These are phyloP conservation scores for Bodo saltans DNA, from an alignment of 78 protist species.

Conservation along the genomic window DNA sequence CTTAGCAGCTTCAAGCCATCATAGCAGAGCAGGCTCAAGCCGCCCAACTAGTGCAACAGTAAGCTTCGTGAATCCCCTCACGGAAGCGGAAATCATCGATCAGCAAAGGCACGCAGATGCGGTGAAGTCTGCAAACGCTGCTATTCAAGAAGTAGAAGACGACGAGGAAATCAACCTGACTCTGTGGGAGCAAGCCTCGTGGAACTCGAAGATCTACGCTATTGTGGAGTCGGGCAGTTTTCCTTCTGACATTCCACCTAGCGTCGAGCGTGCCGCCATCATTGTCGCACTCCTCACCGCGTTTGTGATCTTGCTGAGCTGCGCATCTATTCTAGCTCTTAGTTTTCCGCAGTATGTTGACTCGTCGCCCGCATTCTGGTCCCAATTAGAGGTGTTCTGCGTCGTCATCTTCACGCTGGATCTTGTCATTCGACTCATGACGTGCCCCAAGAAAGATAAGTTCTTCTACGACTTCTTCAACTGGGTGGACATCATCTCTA, in stretches of 20 bases:
- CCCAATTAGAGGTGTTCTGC: background rate
- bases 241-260: background rate
- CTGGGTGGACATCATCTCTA: background rate
- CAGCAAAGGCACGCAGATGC: too few species aligned
- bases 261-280: background rate
- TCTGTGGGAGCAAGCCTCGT: background rate
- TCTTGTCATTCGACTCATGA: background rate
- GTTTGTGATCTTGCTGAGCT: background rate
- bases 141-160: too few species aligned
- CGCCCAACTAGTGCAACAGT: too few species aligned
- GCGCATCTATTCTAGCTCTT: background rate
- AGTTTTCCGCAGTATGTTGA: background rate
- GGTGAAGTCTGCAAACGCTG: too few species aligned
- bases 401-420: conserved; percentile 6
- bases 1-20: too few species aligned
- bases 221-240: background rate
- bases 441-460: background rate
- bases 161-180: too few species aligned
- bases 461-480: background rate
- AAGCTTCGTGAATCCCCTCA: too few species aligned
- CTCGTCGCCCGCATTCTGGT: background rate
- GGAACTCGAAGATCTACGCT: background rate
- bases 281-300: background rate
- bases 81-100: too few species aligned
- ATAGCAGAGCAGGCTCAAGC: too few species aligned